Percentiles rank a stretch among this genome's conserved stretches.
Conservation (phyloP, 116 monocot species). For the Dioscorea cayenensis region DNA sequence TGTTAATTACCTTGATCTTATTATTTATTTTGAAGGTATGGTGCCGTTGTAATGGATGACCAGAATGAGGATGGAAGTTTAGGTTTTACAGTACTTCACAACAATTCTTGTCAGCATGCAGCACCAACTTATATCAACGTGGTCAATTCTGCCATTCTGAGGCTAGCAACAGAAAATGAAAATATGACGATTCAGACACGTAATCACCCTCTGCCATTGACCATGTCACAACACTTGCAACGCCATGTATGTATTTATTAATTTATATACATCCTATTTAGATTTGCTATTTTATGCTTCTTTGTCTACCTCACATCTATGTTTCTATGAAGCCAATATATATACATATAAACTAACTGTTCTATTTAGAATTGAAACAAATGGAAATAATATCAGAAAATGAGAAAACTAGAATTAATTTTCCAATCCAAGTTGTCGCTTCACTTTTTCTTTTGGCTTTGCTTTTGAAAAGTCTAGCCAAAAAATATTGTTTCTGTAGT, state of each 20-base stretch:
- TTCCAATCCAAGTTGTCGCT: no score
- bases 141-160: constrained; percentile 83
- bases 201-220: constrained; percentile 89
- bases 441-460: no score
- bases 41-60: constrained; percentile 87
- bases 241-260: constrained; percentile 48
- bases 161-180: constrained; percentile 47
- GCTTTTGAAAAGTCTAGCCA: no score
- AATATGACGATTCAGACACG: constrained; percentile 77
- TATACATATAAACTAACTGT: no score
- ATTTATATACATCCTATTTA: not conserved
- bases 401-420: no score
- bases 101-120: constrained; percentile 84
- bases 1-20: not conserved
- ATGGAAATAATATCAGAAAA: no score
- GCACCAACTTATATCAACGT: constrained; percentile 87
- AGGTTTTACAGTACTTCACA: constrained; percentile 84
- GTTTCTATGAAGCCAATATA: no score
- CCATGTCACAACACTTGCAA: constrained; percentile 63
- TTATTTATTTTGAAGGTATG: constrained; percentile 46
- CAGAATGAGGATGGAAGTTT: constrained; percentile 63
- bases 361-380: no score
- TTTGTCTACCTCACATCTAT: no score
- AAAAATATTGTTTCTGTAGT: no score
- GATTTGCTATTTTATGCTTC: not conserved